Percentiles rank a stretch among this genome's conserved stretches.
Conservation (phyloP, 495 filamentous ascomycete genomes). For the Lindgomyces ingoldianus region DNA sequence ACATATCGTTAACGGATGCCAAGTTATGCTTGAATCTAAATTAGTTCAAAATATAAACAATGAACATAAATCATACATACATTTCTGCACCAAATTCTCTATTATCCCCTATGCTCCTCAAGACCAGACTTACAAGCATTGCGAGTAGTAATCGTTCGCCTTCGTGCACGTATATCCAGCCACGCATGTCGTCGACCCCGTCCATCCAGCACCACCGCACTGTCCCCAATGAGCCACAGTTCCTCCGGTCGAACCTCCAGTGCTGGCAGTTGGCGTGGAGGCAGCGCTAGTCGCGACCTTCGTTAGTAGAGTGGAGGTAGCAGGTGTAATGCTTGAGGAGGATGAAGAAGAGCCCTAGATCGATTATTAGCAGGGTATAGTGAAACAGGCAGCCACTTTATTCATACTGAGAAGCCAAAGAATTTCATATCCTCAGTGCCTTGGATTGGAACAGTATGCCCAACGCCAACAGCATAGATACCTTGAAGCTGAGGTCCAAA, state of each 20-base stretch:
- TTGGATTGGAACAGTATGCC: slow-evolving; percentile 47
- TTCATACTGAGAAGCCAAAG: slow-evolving; percentile 46
- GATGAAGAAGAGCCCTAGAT: slow-evolving; percentile 40
- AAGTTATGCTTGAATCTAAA: too few species aligned
- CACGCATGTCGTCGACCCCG: neutral
- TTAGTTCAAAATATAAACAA: neutral
- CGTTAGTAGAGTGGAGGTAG: neutral
- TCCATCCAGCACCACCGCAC: slow-evolving; percentile 7
- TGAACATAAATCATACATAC: too few species aligned
- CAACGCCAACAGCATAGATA: slow-evolving; percentile 53
- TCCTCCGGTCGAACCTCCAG: neutral
- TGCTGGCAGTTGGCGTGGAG: neutral
- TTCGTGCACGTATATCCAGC: slow-evolving; percentile 3
- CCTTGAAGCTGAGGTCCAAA: slow-evolving; percentile 52
- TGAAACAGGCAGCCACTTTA: too few species aligned
- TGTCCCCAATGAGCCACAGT: neutral
- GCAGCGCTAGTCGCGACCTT: neutral
- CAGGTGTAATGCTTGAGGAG: neutral
- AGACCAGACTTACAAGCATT: slow-evolving; percentile 4
- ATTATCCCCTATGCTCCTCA: neutral
- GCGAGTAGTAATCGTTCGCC: slow-evolving; percentile 4
- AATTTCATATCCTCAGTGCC: slow-evolving; percentile 29
- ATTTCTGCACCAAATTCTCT: neutral
- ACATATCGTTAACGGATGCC: too few species aligned
- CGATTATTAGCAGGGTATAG: slow-evolving; percentile 51